phyloP scores from a whole-genome alignment of 495 filamentous ascomycete species.

The Hypomontagnella submonticulosa region DNA sequence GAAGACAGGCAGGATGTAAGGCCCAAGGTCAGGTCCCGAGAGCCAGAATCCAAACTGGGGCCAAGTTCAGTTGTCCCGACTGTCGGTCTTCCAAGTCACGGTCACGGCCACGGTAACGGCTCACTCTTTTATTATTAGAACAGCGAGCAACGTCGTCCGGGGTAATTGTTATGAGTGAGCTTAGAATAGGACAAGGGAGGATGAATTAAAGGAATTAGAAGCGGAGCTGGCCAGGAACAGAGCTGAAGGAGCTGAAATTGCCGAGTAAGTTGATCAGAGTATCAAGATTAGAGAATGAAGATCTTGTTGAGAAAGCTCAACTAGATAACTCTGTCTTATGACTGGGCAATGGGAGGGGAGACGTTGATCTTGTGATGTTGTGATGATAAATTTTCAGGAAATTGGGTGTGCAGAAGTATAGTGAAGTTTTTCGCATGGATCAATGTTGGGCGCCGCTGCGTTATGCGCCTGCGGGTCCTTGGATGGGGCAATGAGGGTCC shows the following conservation, averaged over 20 bases:
- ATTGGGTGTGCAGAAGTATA: conserved; percentile 29
- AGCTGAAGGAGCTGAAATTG: conserved; percentile 8
- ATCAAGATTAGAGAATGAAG: background rate
- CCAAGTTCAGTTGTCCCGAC: background rate
- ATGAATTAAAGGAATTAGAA: conserved; percentile 29
- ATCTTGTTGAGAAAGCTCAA: conserved; percentile 2
- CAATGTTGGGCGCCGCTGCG: conserved; percentile 36
- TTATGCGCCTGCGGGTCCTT: conserved; percentile 36
- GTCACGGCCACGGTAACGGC: conserved; percentile 9
- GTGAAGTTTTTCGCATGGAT: conserved; percentile 37
- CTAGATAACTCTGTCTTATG: conserved; percentile 9
- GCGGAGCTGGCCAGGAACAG: conserved; percentile 12
- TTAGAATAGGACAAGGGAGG: conserved; percentile 12
- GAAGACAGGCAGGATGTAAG: background rate
- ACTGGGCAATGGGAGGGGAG: conserved; percentile 25
- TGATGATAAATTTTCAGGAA: conserved; percentile 20
- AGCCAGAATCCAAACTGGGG: conserved; percentile 21
- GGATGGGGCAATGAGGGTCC: background rate
- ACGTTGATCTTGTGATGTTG: conserved; percentile 22
- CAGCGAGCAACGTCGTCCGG: conserved; percentile 23
- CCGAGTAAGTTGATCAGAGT: background rate
- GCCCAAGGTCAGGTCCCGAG: conserved; percentile 12
- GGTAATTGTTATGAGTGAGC: conserved; percentile 23
- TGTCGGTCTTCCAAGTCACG: background rate
- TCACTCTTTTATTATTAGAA: conserved; percentile 41